Base-by-base conservation (phyloP, 495 filamentous ascomycete genomes). In the Annulohypoxylon bovei region DNA sequence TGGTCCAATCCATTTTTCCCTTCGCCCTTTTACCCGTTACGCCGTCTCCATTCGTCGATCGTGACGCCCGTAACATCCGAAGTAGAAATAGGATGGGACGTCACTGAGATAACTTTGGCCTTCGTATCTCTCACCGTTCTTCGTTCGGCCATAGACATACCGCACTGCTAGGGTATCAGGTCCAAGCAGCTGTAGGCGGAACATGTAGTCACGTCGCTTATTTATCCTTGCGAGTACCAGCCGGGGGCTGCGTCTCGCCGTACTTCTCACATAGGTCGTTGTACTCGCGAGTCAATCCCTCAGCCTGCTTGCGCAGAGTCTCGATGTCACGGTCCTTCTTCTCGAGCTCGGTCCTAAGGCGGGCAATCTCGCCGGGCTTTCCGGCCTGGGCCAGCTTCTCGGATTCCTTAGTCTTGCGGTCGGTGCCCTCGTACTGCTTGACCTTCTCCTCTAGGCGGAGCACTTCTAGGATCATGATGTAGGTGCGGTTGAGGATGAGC, bases 401-500 rank as follows among this genome's bases (percentile, higher is more conserved):
- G 67, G 89, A 88, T 76, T 91, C 84, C 86, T 95, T 95, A 73
- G 89, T 89, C 69, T 87, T 84, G 62, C 88, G 88, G 71, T 87
- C 87, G 71, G 89, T 88, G 78, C 95, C 90, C 80, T 95, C 92
- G 77, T 94, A 89, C 63, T 88, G 82, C 89, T 94, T 97, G 72
- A 97, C 85, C 81, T 91, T 92, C 82, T 95, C 92, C 82, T 99
- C 95, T 25, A 99, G 92, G 66, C 92, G 92, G 64, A 99, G 89
- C 8, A 92, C 88, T 69, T 99, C 95, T 55, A 98, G 88, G 77
- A 98, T 98, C 93, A 98, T 94, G 75, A 88, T 90, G 85, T 98
- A 98, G 74, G 96, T 98, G 77, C 96, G 94, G 88, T 99, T 98
- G 76, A 99, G 93, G 81, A 99, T 98, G 46, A 99, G 85, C 37